Evolutionary conservation across 768 basidiomycete species (phyloP), one percentile per base, ranked within the genome.

Genomic region (Porpolomopsis calyptriformis): DNA sequence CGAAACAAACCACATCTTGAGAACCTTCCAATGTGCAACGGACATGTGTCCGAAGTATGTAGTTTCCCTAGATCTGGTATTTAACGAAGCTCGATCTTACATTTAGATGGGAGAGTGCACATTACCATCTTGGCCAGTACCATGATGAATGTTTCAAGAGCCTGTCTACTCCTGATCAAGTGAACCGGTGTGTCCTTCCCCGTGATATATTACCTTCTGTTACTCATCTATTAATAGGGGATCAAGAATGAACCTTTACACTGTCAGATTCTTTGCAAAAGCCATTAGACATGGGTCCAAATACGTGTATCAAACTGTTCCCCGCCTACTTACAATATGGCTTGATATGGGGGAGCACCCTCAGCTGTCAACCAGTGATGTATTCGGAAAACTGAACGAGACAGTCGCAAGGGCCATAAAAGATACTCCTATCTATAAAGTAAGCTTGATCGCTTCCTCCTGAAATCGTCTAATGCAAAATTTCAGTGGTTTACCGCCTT

Each of bases 261-360:
- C 85, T 16, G 63, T 91, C 55, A 71, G 71, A 56, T 67, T 74
- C 52, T 94, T 82, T 51, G 69, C 73, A 2, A 77, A 71, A 50
- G 84, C 92, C 1, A 78, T 93, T 38, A 69, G 70, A 55, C 66
- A 72, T 57, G 96, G 96, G 14, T 89, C 92, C 29, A 99, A 99
- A 69, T 96, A 85, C 60, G 82, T 94, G 19, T 98, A 94, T 60
- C 94, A 94, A 59, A 90, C 91, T 0, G 79, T 99, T 49, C 93
- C 96, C 0, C 80, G 96, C 33, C 71, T 97, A 51, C 72, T 99
- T 7, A 98, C 92, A 0, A 77, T 99, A 24, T 99, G 93, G 92
- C 66, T 98, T 41, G 92, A 96, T 60, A 61, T 87, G 48, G 91
- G 84, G n/a, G 91, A 91, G 57, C 65, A 73, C 49, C 52, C 54